These are phyloP conservation scores for Lactarius akahatsu DNA, from an alignment of 768 basidiomycete species.

Conservation along the genomic window DNA sequence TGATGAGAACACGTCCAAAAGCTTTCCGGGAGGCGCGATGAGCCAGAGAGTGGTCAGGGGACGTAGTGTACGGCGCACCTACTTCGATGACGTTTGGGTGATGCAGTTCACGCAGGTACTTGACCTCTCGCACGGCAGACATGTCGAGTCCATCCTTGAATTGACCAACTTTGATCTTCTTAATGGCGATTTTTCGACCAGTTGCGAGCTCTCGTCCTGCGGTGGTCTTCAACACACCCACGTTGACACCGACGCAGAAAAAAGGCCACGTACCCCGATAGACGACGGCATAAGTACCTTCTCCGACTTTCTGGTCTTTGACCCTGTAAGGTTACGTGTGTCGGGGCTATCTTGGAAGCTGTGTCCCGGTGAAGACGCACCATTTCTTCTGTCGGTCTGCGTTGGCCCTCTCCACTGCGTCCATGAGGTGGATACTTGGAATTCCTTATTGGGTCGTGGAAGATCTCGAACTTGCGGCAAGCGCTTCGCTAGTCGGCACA, in stretches of 20 bases:
- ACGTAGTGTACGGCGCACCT: slow-evolving; percentile 26
- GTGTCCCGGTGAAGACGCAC: slow-evolving; percentile 38
- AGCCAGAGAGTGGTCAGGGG: slow-evolving; percentile 4
- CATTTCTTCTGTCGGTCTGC: slow-evolving; percentile 68
- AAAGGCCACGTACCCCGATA: slow-evolving; percentile 65
- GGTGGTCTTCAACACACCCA: background rate
- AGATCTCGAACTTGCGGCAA: background rate
- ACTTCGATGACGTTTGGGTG: slow-evolving; percentile 97
- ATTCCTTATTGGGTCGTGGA: background rate
- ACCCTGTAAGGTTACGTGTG: slow-evolving; percentile 45
- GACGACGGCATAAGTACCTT: slow-evolving; percentile 95
- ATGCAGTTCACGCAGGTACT: slow-evolving; percentile 89
- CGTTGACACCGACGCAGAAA: slow-evolving; percentile 16
- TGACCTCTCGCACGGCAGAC: slow-evolving; percentile 98
- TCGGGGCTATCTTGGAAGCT: slow-evolving; percentile 25
- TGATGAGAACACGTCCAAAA: slow-evolving; percentile 94
- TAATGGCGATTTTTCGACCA: slow-evolving; percentile 89
- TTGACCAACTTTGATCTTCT: slow-evolving; percentile 95
- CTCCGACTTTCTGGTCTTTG: slow-evolving; percentile 81
- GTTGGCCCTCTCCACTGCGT: slow-evolving; percentile 80
- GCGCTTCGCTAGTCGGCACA: background rate
- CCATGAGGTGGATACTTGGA: slow-evolving; percentile 47
- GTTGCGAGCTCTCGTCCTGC: slow-evolving; percentile 73
- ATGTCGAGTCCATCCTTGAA: slow-evolving; percentile 99
- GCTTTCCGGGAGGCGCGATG: slow-evolving; percentile 45